Conservation (phyloP, 495 filamentous ascomycete species). For the Hypoxylon crocopeplum region DNA sequence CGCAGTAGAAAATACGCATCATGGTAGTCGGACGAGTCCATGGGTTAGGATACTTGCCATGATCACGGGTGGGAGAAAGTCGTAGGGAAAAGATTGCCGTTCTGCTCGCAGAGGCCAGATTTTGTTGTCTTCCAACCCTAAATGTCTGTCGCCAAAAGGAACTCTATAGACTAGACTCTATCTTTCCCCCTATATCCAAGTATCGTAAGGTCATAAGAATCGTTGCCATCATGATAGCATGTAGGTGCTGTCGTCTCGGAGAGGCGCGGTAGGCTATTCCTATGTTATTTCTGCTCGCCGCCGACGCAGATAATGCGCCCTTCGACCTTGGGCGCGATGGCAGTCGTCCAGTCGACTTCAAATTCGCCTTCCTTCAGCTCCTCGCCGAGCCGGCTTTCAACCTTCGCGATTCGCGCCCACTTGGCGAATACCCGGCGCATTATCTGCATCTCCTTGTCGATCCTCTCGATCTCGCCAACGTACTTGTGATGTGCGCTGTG, state of each 20-base stretch:
- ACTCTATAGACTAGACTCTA: not conserved
- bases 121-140: too few species aligned
- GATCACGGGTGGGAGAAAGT: too few species aligned
- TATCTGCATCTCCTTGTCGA: slow-evolving; percentile 52
- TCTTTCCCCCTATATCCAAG: not conserved
- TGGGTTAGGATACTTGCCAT: too few species aligned
- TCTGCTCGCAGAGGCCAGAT: too few species aligned
- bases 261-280: too few species aligned
- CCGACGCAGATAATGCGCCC: slow-evolving; percentile 65
- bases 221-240: not conserved
- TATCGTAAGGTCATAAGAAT: slow-evolving; percentile 5
- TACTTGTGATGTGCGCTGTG: slow-evolving; percentile 33
- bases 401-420: slow-evolving; percentile 75
- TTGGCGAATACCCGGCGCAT: slow-evolving; percentile 69
- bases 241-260: not conserved
- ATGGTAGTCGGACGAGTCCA: too few species aligned
- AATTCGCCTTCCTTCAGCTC: slow-evolving; percentile 61
- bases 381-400: slow-evolving; percentile 56
- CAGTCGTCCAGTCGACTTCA: slow-evolving; percentile 77
- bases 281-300: slow-evolving; percentile 21
- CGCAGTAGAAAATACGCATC: too few species aligned
- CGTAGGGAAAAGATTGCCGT: too few species aligned
- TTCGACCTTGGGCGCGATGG: slow-evolving; percentile 77
- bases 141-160: too few species aligned
- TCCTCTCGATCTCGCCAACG: slow-evolving; percentile 30